Evolutionary conservation across 1,139 yeast genomes (phyloP), one percentile per base, ranked within the genome.

Genomic region (Candida pseudoviswanathii): DNA sequence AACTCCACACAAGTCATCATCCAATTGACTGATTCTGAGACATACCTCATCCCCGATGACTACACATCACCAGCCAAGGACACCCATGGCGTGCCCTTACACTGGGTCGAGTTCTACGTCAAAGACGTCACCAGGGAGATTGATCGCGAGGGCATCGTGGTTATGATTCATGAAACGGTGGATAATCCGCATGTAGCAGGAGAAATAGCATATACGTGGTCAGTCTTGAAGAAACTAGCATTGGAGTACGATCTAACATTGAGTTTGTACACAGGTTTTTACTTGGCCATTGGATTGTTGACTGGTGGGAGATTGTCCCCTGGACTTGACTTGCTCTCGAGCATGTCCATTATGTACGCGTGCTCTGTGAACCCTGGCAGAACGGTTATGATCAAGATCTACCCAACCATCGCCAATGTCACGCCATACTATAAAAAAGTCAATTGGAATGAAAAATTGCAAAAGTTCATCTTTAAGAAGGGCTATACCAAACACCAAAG

Each of bases 311-410:
- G 51, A 29, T 36, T 54, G 24, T 37, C 54, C 8, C 55, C 58
- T 1, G 58, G 53, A 48, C 25, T 51, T 4, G 49, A 46, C 31
- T 21, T 44, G n/a, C 27, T 47, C 2, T 31, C 36, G 5, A 46
- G 48, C 39, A 29, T 44, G 16, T 44, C 52, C 1, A 47, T 46
- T 1, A 41, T 45, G 29, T 54, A 51, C 41, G 38, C 46, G 9
- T 54, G 58, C 45, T 50, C 50, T 3, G 55, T 54, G 3, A 32
- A 11, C 11, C 43, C 48, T 6, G 57, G 56, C 1, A 38, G 45
- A 48, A 51, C 51, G n/a, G 52, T 52, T 5, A 27, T 25, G 41
- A 41, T 21, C 22, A 49, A 48, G 27, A 51, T 54, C 6, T 50
- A 41, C 32, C 58, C 58, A 5, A 30, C 41, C 10, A 10, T 47